Percentiles rank a stretch among this genome's conserved stretches.
phyloP scores from a whole-genome alignment of 2,329 filamentous ascomycete species.

The Aspergillus candidus region DNA sequence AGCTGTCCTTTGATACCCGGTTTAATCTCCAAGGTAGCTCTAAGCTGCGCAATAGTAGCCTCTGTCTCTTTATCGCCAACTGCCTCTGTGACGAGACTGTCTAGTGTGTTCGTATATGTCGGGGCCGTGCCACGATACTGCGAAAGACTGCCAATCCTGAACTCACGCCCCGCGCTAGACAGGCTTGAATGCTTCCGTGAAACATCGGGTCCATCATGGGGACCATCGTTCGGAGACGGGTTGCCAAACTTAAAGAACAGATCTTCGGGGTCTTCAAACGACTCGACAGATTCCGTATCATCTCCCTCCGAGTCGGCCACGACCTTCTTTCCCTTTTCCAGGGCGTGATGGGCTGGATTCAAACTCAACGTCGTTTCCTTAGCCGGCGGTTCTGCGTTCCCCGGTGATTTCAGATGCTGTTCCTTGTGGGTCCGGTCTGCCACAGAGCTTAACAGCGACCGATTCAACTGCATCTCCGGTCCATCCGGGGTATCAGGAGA shows the following conservation, averaged over 20 bases:
- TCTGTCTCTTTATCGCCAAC: conserved; percentile 55
- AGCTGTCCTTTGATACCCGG: conserved; percentile 1
- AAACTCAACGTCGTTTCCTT: conserved; percentile 14
- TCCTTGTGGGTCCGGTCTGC: conserved; percentile 6
- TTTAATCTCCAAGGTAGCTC: conserved; percentile 22
- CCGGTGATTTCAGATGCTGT: conserved; percentile 13
- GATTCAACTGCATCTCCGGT: conserved; percentile 11
- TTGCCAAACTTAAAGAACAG: conserved; percentile 34
- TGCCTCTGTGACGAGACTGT: conserved; percentile 55
- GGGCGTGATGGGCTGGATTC: conserved; percentile 44
- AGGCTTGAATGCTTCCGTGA: background rate
- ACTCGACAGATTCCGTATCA: conserved; percentile 53
- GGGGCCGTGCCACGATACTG: conserved; percentile 17
- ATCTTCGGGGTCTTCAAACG: conserved; percentile 50
- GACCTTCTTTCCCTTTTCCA: conserved; percentile 50
- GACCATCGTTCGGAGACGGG: conserved; percentile 6
- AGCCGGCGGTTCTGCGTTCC: conserved; percentile 16
- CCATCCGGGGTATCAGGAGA: conserved; percentile 14
- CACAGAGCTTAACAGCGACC: conserved; percentile 11
- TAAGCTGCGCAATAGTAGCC: conserved; percentile 42
- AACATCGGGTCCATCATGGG: conserved; percentile 4
- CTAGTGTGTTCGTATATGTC: conserved; percentile 60
- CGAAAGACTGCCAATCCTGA: conserved; percentile 9
- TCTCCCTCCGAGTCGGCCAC: conserved; percentile 68
- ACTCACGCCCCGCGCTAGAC: conserved; percentile 13